Evolutionary conservation across 2,329 filamentous ascomycete genomes (phyloP).

Genomic region (Aspergillus fructus): DNA sequence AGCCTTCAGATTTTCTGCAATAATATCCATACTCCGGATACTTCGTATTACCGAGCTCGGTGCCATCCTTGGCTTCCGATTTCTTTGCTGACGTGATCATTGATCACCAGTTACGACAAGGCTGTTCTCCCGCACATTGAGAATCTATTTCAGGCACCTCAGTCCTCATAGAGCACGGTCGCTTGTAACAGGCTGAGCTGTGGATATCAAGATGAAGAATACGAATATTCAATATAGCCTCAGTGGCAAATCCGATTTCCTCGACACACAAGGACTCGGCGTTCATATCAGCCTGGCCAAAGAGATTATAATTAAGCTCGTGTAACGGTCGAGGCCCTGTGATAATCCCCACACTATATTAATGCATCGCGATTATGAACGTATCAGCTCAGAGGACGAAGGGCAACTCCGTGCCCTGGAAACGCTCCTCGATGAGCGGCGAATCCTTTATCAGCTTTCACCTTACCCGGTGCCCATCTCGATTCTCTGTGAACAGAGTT

Average conservation of each 20-base stretch:
- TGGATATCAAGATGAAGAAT: background rate
- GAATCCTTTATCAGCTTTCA: background rate
- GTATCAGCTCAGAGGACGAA: background rate
- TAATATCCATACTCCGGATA: no score
- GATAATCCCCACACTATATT: background rate
- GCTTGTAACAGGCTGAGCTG: background rate
- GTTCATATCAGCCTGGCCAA: background rate
- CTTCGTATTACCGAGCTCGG: no score
- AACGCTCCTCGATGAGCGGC: background rate
- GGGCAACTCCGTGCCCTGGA: background rate
- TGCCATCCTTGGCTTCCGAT: no score
- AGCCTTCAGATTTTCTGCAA: background rate
- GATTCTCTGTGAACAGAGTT: background rate
- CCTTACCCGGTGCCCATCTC: background rate
- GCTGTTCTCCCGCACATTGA: background rate
- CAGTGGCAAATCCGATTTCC: no score
- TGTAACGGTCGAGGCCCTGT: slow-evolving; percentile 4
- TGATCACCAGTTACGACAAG: background rate
- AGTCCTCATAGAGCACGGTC: background rate
- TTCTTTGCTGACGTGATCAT: background rate
- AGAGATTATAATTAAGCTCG: background rate
- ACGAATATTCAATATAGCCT: background rate
- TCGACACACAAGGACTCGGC: no score
- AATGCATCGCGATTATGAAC: background rate
- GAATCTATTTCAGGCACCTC: background rate